Percentiles rank a stretch among this genome's conserved stretches.
These are phyloP conservation scores for Rheum nobile DNA, from an alignment of 148 eudicot genomes.

Conservation along the genomic window DNA sequence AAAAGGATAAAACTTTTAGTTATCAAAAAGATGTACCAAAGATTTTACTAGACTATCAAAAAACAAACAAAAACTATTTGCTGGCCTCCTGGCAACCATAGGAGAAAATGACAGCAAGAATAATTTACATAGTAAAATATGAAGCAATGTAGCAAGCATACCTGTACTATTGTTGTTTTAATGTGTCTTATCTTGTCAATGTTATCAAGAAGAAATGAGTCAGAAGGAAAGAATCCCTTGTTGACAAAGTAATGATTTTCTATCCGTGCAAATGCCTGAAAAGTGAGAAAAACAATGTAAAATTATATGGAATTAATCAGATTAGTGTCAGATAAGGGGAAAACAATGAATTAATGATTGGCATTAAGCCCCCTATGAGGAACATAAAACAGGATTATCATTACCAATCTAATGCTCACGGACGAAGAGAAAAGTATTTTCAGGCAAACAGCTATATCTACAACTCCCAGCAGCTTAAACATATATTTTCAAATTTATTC, in stretches of 20 bases:
- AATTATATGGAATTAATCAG: not conserved
- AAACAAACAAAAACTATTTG: not conserved
- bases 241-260: slow-evolving; percentile 90
- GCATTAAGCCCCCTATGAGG: too few relatives aligned
- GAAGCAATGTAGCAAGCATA: slow-evolving; percentile 12
- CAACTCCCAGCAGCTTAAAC: not conserved
- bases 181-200: slow-evolving; percentile 89
- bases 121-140: not conserved
- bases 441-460: not conserved
- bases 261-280: slow-evolving; percentile 94
- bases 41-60: not conserved
- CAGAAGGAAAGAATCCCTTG: slow-evolving; percentile 78
- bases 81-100: not conserved
- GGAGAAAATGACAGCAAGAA: not conserved
- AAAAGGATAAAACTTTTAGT: not conserved
- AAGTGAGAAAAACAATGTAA: not conserved
- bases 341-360: not conserved
- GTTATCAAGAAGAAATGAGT: slow-evolving; percentile 76
- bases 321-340: not conserved
- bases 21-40: not conserved
- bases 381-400: not conserved
- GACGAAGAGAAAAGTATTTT: not conserved
- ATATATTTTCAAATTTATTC: not conserved
- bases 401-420: not conserved
- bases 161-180: slow-evolving; percentile 83